phyloP scores from a whole-genome alignment of 2,329 filamentous ascomycete species.

The Phyllosticta ampelicida region DNA sequence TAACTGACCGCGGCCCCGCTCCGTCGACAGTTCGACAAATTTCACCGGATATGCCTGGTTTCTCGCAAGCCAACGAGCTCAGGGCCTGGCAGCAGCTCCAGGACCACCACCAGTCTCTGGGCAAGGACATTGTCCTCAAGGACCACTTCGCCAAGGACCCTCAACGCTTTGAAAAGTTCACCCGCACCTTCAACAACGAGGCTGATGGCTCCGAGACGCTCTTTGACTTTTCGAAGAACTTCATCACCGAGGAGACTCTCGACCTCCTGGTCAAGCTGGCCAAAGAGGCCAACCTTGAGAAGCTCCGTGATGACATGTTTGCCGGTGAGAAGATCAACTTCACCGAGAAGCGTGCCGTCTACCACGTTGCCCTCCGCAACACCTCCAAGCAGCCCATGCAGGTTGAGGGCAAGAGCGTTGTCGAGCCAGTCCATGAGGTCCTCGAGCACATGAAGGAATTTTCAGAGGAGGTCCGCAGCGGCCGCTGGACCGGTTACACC shows the following conservation, averaged over 20 bases:
- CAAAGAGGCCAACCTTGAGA: slow-evolving; percentile 79
- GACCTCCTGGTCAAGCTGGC: slow-evolving; percentile 80
- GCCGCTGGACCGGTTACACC: slow-evolving; percentile 92
- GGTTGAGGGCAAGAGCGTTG: slow-evolving; percentile 87
- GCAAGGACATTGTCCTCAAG: slow-evolving; percentile 85
- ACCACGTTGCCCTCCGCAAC: slow-evolving; percentile 90
- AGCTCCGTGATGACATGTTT: slow-evolving; percentile 97
- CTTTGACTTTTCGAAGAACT: slow-evolving; percentile 99
- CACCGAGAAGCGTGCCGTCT: slow-evolving; percentile 91
- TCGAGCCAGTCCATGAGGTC: slow-evolving; percentile 83
- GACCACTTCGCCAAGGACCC: slow-evolving; percentile 85
- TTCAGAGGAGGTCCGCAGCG: slow-evolving; percentile 85
- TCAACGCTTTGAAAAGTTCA: slow-evolving; percentile 81
- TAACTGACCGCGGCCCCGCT: slow-evolving; percentile 4
- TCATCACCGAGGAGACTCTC: slow-evolving; percentile 86
- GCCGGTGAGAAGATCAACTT: slow-evolving; percentile 98
- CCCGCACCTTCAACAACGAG: slow-evolving; percentile 67
- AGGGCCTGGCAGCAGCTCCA: slow-evolving; percentile 84
- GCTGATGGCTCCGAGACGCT: slow-evolving; percentile 77
- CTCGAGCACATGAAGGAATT: slow-evolving; percentile 98
- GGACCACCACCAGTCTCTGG: slow-evolving; percentile 75
- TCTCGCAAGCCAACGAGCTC: slow-evolving; percentile 79
- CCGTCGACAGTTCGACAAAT: slow-evolving; percentile 4
- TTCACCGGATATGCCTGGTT: slow-evolving; percentile 40
- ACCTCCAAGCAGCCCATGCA: slow-evolving; percentile 68